Percentiles rank a stretch among this genome's conserved stretches.
phyloP scores from a whole-genome alignment of 2,329 filamentous ascomycete species.

The Botrytis aclada region DNA sequence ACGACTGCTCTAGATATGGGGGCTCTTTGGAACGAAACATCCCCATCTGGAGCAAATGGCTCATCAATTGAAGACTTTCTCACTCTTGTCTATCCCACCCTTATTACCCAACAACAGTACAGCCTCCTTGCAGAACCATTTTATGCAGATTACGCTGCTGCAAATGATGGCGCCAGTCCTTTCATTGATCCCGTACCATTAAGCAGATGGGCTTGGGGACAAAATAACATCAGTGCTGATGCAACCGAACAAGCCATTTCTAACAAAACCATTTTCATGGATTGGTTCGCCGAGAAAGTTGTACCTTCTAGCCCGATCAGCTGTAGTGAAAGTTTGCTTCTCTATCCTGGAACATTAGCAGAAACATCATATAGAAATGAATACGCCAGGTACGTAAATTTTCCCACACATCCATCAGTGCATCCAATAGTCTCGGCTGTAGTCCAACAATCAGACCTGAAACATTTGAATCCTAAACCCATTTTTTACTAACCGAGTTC shows the following conservation, averaged over 20 bases:
- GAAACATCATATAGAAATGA: slow-evolving; percentile 45
- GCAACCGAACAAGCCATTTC: slow-evolving; percentile 44
- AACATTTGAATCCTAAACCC: background rate
- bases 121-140: slow-evolving; percentile 47
- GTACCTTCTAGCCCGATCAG: slow-evolving; percentile 42
- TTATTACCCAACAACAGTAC: slow-evolving; percentile 48
- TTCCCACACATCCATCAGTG: background rate
- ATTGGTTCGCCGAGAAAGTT: slow-evolving; percentile 47
- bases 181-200: slow-evolving; percentile 50
- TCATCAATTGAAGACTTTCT: slow-evolving; percentile 40
- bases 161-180: slow-evolving; percentile 45
- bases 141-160: slow-evolving; percentile 48
- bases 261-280: slow-evolving; percentile 50
- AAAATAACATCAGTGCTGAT: slow-evolving; percentile 39
- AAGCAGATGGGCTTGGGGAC: slow-evolving; percentile 47
- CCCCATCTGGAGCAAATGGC: slow-evolving; percentile 35
- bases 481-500: background rate
- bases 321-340: slow-evolving; percentile 49
- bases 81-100: slow-evolving; percentile 45
- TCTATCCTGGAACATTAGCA: slow-evolving; percentile 47
- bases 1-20: slow-evolving; percentile 30
- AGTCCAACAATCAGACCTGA: background rate
- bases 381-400: slow-evolving; percentile 36
- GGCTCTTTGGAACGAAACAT: slow-evolving; percentile 25
- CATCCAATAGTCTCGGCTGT: background rate